Evolutionary conservation across 2,329 filamentous ascomycete species (phyloP), one percentile per base, ranked within the genome.

Genomic region (Epichloe uncinata): DNA sequence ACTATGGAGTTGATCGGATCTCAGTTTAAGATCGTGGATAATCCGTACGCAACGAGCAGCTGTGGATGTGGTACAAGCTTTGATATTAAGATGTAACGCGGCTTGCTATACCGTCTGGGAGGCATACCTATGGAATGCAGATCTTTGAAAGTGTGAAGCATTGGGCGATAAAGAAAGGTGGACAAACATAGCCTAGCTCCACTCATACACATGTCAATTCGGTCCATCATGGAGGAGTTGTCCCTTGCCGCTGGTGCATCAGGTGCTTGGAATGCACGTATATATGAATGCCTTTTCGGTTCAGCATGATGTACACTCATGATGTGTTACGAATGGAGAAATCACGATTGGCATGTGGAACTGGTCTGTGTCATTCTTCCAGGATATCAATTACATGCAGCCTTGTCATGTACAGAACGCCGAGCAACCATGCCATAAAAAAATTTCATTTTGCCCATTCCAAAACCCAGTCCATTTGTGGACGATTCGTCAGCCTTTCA

Each of bases 61-160:
- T 98, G 93, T 71, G 93, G 93, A 1, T 98, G 93, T 67, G 93
- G 93, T 7, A 96, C 91, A 15, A 97, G 91, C 64, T 98, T 98
- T 68, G 93, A 97, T 69, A 88, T 97, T 56, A 88, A 90, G 63
- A 68, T 78, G 64, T 82, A 69, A 56, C 7, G 26, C 30, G 16
- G 8, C 40, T 45, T 26, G 16, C 38, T 8, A 3, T 5, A 22
- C 30, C 12, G 13, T 6, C 16, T 6, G 38, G 30, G 18, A n/a
- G n/a, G 3, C 7, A 13, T 20, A 7, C 6, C 13, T 22, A 44
- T n/a, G 13, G 3, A 22, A 42, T 26, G 12, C 8, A 22, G 11
- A 15, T 6, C 20, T 26, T 42, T 26, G 18, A 42, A 26, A 13
- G 11, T 18, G 5, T 11, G 12, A 42, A 13, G 41, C 5, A 26